phyloP scores from a whole-genome alignment of 805 yeast genomes.

The Teunomyces panamensis region DNA sequence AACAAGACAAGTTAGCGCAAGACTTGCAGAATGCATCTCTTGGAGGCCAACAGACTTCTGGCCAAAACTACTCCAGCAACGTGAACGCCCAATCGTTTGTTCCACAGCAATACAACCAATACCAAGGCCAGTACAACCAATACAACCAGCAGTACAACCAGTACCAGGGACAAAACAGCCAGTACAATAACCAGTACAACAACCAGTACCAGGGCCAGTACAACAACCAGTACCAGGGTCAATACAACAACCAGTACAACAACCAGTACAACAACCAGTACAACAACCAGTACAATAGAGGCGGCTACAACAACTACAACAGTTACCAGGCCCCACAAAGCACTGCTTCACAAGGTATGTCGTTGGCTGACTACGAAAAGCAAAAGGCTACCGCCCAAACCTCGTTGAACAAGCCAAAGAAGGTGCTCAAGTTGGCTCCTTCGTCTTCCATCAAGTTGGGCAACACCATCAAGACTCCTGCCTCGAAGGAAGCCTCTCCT shows the following conservation, averaged over 20 bases:
- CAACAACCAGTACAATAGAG: slow-evolving; percentile 15
- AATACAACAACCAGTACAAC: slow-evolving; percentile 16
- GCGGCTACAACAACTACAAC: slow-evolving; percentile 20
- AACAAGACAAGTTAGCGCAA: slow-evolving; percentile 42
- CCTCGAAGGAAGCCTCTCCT: slow-evolving; percentile 24
- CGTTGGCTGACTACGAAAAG: slow-evolving; percentile 79
- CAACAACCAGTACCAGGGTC: slow-evolving; percentile 17
- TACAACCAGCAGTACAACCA: slow-evolving; percentile 12
- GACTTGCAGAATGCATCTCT: slow-evolving; percentile 44
- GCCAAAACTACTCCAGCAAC: slow-evolving; percentile 41
- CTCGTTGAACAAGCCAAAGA: slow-evolving; percentile 56
- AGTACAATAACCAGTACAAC: slow-evolving; percentile 11
- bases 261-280: slow-evolving; percentile 14
- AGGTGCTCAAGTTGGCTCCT: slow-evolving; percentile 62
- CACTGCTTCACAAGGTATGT: slow-evolving; percentile 47
- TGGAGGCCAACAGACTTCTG: slow-evolving; percentile 14
- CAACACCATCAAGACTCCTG: slow-evolving; percentile 23
- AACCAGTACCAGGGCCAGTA: slow-evolving; percentile 18
- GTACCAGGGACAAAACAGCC: slow-evolving; percentile 19
- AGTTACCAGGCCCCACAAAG: slow-evolving; percentile 12
- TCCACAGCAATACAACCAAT: slow-evolving; percentile 30
- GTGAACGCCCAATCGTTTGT: slow-evolving; percentile 48
- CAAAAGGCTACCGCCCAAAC: slow-evolving; percentile 49
- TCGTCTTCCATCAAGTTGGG: slow-evolving; percentile 63
- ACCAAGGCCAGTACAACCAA: slow-evolving; percentile 20